These are phyloP conservation scores for Claviceps fusiformis DNA, from an alignment of 2,329 filamentous ascomycete species.

Conservation along the genomic window DNA sequence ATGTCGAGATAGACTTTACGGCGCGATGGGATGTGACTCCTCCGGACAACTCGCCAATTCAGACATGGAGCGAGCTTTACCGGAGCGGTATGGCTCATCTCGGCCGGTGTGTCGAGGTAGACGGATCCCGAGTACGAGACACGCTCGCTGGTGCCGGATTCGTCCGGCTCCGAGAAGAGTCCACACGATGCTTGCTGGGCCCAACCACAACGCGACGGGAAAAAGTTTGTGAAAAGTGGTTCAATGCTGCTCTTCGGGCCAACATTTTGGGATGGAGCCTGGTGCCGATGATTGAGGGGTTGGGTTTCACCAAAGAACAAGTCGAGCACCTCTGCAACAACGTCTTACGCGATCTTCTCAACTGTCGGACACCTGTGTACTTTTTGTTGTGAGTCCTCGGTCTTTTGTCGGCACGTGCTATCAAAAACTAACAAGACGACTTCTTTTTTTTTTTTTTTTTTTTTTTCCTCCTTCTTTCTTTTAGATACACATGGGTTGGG, in stretches of 20 bases:
- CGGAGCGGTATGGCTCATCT: constrained; percentile 52
- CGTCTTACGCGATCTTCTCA: constrained; percentile 50
- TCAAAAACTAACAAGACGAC: no score
- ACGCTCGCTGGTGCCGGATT: constrained; percentile 62
- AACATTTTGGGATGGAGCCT: constrained; percentile 61
- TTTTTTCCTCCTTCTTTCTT: background rate
- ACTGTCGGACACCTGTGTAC: background rate
- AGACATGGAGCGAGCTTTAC: constrained; percentile 57
- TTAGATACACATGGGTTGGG: constrained; percentile 13
- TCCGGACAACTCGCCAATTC: constrained; percentile 40
- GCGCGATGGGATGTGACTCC: constrained; percentile 59
- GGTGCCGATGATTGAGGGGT: constrained; percentile 49
- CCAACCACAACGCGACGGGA: constrained; percentile 52
- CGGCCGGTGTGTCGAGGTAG: constrained; percentile 50
- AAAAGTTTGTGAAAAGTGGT: constrained; percentile 62
- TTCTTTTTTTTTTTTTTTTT: background rate
- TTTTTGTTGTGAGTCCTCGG: background rate
- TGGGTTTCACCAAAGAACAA: constrained; percentile 37
- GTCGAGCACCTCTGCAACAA: constrained; percentile 48
- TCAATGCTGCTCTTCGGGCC: constrained; percentile 63
- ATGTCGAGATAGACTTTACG: constrained; percentile 76
- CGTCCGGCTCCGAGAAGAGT: constrained; percentile 59
- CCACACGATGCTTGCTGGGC: constrained; percentile 58
- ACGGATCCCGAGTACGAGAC: constrained; percentile 34
- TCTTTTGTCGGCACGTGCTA: background rate